Evolutionary conservation across 129 eudicot species (phyloP), one percentile per base, ranked within the genome.

Genomic region (Centella asiatica): DNA sequence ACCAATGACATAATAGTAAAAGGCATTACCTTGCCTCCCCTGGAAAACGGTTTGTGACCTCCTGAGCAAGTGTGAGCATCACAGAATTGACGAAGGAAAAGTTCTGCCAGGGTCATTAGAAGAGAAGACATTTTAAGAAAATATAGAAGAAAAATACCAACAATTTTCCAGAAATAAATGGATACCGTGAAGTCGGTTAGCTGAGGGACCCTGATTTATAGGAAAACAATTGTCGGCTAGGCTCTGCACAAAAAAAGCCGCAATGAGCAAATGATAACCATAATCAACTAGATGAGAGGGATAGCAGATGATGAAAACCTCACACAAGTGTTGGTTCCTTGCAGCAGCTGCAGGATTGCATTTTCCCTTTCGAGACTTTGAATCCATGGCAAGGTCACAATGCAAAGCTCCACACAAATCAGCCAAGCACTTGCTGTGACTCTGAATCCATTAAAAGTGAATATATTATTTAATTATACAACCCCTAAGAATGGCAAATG

Each of bases 271-370:
- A 6, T 51, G 25, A 56, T 29, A 37, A 29, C 51, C 56, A 13
- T 40, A 22, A 46, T 42, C 42, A 72, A 36, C 50, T 50, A 61
- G 23, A 19, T 34, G 14, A 32, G 20, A 74, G 54, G 22, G 66
- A 33, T 49, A 52, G 74, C 58, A 58, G 36, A 48, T 29, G 55
- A 64, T 72, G 56, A 47, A 71, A 79, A 90, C 97, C 97, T 90
- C 97, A 71, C 97, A 90, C 55, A 83, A 75, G 66, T 86, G 97
- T 9, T 72, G 95, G 60, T 86, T 90, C 70, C 85, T 86, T 36
- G 82, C 69, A 68, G 94, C 89, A 65, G 95, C 95, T 48, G 95
- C 97, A 61, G 97, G 94, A 69, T 86, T 90, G 74, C 97, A 90
- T 77, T 84, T 90, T 44, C 80, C 57, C 72, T 84, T 86, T 37